Base-by-base conservation (phyloP, 2,329 filamentous ascomycete genomes). In the Trichothecium sympodiale region DNA sequence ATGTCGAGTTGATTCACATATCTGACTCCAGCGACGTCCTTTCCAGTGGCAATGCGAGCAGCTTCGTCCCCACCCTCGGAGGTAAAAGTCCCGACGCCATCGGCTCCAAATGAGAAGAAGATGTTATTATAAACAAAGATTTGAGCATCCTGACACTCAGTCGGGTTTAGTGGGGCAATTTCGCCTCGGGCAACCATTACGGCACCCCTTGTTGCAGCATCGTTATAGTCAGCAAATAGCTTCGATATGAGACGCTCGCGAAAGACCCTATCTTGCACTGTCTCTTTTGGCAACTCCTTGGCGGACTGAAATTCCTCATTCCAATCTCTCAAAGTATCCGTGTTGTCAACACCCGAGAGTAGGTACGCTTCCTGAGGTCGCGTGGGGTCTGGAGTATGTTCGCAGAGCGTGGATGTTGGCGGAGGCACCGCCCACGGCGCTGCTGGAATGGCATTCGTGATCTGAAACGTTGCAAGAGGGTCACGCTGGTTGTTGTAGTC, bases 41-140 rank as follows among this genome's bases (percentile, higher is more conserved):
- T 98, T 44, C 88, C 89, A 5, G 93, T 94, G 17, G 93, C 91
- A 38, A 96, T 86, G 40, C 89, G 78, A 12, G 91, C 91, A 45
- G 91, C 91, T 62, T 98, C 91, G 46, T 98, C 89, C 15, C 91
- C 91, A 46, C 91, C 91, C 62, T 98, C 91, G 3, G 83, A 88
- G 9, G 87, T 88, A 58, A 98, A 98, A 13, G 91, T 98, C 30
- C 91, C 89, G 31, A 96, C 91, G 35, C 91, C 93, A 56, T 98
- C 91, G 31, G 91, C 89, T 43, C 91, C 91, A 49, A 95, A 96
- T 1, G 91, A 96, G 67, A 94, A 98, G 67, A 98, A 98, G 46
- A 98, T 87, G 61, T 98, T 98, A 69, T 96, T 96, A 68, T 96
- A 95, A 17, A 98, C 89, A 52, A 94, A 98, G 45, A 98, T 98